Percentiles rank a stretch among this genome's conserved stretches.
Evolutionary conservation across 768 basidiomycete species (phyloP).

Genomic region (Macrolepiota albuminosa): DNA sequence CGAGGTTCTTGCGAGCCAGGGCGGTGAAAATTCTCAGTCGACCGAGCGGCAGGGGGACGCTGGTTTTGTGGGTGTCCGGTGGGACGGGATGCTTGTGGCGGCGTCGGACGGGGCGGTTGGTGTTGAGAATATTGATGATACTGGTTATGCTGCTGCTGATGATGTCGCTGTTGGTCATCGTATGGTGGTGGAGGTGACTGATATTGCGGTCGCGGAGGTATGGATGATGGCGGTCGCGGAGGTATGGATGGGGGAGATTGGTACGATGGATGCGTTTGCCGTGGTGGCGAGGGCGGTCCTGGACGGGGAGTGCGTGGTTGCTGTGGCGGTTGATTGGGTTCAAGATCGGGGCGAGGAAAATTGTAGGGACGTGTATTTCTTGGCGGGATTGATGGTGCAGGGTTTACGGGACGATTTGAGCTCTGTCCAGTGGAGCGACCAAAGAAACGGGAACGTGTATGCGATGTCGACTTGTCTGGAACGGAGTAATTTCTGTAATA

Average conservation of each 20-base stretch:
- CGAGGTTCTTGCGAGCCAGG: slow-evolving; percentile 24
- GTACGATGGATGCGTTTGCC: slow-evolving; percentile 17
- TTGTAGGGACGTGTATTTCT: slow-evolving; percentile 21
- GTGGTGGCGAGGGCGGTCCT: slow-evolving; percentile 19
- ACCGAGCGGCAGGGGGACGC: slow-evolving; percentile 18
- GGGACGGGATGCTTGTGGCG: slow-evolving; percentile 13
- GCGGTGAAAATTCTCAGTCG: slow-evolving; percentile 17
- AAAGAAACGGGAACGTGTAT: slow-evolving; percentile 42
- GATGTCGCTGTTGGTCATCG: slow-evolving; percentile 11
- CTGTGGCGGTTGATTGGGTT: slow-evolving; percentile 34
- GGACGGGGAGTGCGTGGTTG: slow-evolving; percentile 19
- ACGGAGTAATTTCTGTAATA: slow-evolving; percentile 64
- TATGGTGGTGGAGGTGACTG: slow-evolving; percentile 12
- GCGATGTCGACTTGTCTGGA: slow-evolving; percentile 34
- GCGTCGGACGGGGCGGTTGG: slow-evolving; percentile 10
- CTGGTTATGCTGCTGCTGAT: not conserved
- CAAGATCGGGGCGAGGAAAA: slow-evolving; percentile 65
- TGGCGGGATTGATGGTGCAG: slow-evolving; percentile 28
- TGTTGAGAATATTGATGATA: slow-evolving; percentile 18
- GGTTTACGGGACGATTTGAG: slow-evolving; percentile 20
- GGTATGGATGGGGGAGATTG: slow-evolving; percentile 19
- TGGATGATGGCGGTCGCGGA: slow-evolving; percentile 15
- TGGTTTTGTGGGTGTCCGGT: slow-evolving; percentile 20
- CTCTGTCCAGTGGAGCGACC: slow-evolving; percentile 33
- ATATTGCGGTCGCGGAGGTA: slow-evolving; percentile 18